phyloP scores from a whole-genome alignment of 805 yeast species.

The Ascoidea tarda region DNA sequence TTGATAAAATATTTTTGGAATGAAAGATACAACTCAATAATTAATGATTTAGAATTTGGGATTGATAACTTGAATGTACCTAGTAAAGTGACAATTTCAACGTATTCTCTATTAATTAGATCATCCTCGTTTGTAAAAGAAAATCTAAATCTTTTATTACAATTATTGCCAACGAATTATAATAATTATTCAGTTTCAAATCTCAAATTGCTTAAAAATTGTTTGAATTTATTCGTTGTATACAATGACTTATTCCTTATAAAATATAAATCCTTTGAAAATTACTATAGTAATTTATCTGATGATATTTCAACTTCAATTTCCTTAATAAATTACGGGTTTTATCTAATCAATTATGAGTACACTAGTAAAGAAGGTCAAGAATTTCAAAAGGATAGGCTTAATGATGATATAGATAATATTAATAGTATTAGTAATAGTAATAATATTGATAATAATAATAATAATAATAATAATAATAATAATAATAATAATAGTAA shows the following conservation, averaged over 20 bases:
- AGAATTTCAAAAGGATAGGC: no score
- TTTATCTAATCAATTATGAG: not conserved
- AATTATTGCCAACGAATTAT: not conserved
- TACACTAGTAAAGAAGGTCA: not conserved
- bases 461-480: not conserved
- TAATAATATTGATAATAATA: not conserved
- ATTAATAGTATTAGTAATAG: not conserved
- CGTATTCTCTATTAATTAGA: not conserved
- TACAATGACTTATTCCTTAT: slow-evolving; percentile 4
- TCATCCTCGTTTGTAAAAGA: not conserved
- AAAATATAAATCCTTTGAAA: slow-evolving; percentile 5
- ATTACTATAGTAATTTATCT: slow-evolving; percentile 2
- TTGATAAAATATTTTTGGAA: not conserved
- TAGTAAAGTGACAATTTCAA: no score
- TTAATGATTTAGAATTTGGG: not conserved
- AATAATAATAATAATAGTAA: not conserved
- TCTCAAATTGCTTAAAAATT: slow-evolving; percentile 2
- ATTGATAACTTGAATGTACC: no score
- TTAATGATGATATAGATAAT: not conserved
- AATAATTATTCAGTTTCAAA: not conserved
- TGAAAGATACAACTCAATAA: not conserved
- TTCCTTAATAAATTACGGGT: slow-evolving; percentile 6
- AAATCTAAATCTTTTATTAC: slow-evolving; percentile 1
- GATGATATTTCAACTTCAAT: slow-evolving; percentile 5
- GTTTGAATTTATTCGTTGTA: not conserved